Conservation (phyloP, 1,284 basidiomycete genomes). For the Cystobasidium sp. region DNA sequence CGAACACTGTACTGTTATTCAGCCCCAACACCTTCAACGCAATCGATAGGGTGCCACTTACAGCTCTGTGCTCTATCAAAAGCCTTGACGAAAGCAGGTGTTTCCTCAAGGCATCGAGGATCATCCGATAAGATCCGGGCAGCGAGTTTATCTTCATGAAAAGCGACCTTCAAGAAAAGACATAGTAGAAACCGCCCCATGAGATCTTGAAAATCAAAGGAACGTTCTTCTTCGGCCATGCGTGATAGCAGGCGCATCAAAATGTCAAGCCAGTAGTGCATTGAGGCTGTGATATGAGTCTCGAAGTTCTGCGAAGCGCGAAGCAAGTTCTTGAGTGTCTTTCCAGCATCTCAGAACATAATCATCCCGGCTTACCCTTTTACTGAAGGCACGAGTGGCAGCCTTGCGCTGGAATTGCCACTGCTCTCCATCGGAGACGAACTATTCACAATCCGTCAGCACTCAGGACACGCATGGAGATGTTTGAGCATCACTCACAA, state of each 20-base stretch:
- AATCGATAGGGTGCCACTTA: neutral
- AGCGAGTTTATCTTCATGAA: slow-evolving; percentile 4
- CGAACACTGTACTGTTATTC: neutral
- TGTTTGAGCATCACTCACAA: neutral
- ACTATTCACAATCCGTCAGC: neutral
- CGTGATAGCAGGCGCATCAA: neutral
- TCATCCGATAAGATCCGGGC: neutral
- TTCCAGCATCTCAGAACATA: neutral
- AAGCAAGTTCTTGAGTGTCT: neutral
- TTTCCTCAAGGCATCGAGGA: neutral
- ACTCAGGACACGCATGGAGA: neutral
- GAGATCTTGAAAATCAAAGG: neutral
- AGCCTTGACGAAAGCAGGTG: neutral
- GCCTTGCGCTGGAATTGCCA: slow-evolving; percentile 1
- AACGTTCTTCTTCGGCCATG: neutral
- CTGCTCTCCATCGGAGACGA: neutral
- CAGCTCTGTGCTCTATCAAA: neutral
- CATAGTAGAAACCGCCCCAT: neutral
- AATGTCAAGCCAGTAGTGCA: slow-evolving; percentile 1
- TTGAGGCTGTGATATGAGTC: neutral
- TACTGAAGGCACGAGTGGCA: neutral
- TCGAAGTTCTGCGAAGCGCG: neutral
- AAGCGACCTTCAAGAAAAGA: neutral
- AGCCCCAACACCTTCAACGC: neutral
- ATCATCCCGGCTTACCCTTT: neutral